A percentile compares a stretch with the other conserved stretches of the same genome.
phyloP scores from a whole-genome alignment of 225 moss, liverwort and hornwort genomes.

The Lunularia cruciata region DNA sequence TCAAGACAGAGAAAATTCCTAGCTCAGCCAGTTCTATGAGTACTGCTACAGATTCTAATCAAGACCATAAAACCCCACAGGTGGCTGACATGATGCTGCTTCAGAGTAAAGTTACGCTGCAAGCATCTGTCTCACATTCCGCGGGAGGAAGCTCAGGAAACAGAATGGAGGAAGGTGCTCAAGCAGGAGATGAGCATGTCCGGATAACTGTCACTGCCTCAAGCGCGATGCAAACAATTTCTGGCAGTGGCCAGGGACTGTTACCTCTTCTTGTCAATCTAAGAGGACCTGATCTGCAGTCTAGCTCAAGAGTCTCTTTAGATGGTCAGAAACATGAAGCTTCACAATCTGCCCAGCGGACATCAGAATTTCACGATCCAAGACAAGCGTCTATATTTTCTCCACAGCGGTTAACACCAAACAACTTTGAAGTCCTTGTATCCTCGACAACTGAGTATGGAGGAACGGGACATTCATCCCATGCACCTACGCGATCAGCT shows the following conservation, averaged over 20 bases:
- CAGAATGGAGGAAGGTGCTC: conserved; percentile 24
- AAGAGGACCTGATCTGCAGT: conserved; percentile 37
- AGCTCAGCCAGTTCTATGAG: conserved; percentile 38
- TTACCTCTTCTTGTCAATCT: conserved; percentile 22
- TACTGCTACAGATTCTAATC: conserved; percentile 30
- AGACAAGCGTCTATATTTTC: conserved; percentile 17
- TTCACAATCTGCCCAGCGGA: conserved; percentile 10
- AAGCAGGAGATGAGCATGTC: conserved; percentile 19
- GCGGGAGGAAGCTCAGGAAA: conserved; percentile 6
- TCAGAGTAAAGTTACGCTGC: conserved; percentile 40
- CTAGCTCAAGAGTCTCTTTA: conserved; percentile 31
- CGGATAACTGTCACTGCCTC: conserved; percentile 25
- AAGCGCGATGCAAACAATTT: conserved; percentile 32
- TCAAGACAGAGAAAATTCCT: conserved; percentile 24
- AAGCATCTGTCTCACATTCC: conserved; percentile 33
- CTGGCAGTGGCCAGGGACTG: conserved; percentile 38
- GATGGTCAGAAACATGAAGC: conserved; percentile 49
- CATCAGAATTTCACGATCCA: conserved; percentile 16
- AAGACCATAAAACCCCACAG: conserved; percentile 35
- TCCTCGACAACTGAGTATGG: conserved; percentile 8
- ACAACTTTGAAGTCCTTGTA: conserved; percentile 9
- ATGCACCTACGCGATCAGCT: background rate
- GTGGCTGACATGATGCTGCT: conserved; percentile 47
- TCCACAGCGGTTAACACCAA: conserved; percentile 6
- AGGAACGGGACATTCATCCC: conserved; percentile 15